These are phyloP conservation scores for Vitis cinerea DNA, from an alignment of 164 flowering plant species.

Conservation along the genomic window DNA sequence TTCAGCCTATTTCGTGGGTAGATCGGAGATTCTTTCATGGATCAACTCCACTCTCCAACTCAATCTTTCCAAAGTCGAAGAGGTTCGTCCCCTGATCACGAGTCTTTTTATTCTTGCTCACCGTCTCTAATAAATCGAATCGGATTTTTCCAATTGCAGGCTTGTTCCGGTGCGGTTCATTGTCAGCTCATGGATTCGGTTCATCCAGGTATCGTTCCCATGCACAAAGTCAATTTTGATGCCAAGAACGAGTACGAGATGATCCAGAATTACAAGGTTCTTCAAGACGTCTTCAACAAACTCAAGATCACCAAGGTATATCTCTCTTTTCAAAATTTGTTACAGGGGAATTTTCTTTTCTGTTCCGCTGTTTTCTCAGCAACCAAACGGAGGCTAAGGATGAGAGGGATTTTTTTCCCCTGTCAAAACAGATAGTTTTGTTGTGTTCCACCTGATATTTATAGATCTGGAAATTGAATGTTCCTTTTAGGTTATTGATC, in stretches of 20 bases:
- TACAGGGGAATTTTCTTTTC: not conserved
- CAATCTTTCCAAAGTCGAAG: constrained; percentile 94
- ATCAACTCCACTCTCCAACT: constrained; percentile 95
- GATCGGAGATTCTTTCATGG: constrained; percentile 95
- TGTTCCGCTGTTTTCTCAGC: not conserved
- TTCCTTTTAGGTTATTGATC: not conserved
- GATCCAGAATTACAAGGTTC: constrained; percentile 98
- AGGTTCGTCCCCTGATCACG: constrained; percentile 37
- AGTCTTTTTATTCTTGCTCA: not conserved
- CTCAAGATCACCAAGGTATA: constrained; percentile 91
- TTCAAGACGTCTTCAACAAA: constrained; percentile 96
- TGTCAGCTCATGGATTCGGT: constrained; percentile 95
- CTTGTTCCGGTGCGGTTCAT: constrained; percentile 90
- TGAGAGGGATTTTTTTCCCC: no score
- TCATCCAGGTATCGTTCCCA: constrained; percentile 91
- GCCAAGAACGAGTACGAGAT: constrained; percentile 97
- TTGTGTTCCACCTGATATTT: no score
- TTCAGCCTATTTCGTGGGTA: constrained; percentile 89
- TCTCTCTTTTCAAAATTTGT: not conserved
- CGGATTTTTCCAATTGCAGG: constrained; percentile 32
- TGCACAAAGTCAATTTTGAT: constrained; percentile 98
- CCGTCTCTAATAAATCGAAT: not conserved
- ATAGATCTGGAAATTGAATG: constrained; percentile 1
- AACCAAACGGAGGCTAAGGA: not conserved
- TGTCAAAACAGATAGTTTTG: no score